Evolutionary conservation across 345 rosid genomes (phyloP), one percentile per base, ranked within the genome.

Genomic region (Camelina laxa): DNA sequence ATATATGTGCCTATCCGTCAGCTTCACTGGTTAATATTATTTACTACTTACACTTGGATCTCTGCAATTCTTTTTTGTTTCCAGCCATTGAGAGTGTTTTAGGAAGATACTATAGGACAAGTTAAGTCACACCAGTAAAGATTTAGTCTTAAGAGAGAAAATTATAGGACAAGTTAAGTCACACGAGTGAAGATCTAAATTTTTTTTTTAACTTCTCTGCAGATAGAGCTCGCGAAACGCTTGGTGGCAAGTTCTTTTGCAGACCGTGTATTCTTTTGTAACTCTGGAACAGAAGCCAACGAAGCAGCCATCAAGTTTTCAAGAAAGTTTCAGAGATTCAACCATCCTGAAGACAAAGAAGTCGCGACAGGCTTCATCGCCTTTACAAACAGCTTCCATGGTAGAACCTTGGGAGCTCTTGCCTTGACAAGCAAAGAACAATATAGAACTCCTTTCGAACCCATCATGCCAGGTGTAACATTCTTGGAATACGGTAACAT

Each of bases 381-480:
- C 0, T 95, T 90, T 27, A 75, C 85, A 1, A 92, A 90, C 65
- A 77, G 96, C 70, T 95, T 95, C 84, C 99, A 95, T 76, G 99
- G 99, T 24, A 86, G 99, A 85, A 90, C 99, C 57, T 83, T 95
- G 71, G 97, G 99, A 17, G 87, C 97, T 24, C 87, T 95, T 41
- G 97, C 99, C 75, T 72, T 95, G 79, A 95, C 99, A 22, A 95
- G 97, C 84, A 95, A 95, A 84, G 91, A 84, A 66, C 81, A 90
- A 17, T 95, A 95, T 38, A 80, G 97, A 75, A 80, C 81, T 20
- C 99, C 99, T 65, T 90, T 92, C 60, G 92, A 95, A 70, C 99
- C 99, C 41, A 89, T 95, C 70, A 92, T 95, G 99, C 96, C 99
- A n/a, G 99, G 97, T 54, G 97, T 90, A 38, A 89, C 89, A 49